Conservation (phyloP, 495 filamentous ascomycete species). For the Cercophora newfieldiana region DNA sequence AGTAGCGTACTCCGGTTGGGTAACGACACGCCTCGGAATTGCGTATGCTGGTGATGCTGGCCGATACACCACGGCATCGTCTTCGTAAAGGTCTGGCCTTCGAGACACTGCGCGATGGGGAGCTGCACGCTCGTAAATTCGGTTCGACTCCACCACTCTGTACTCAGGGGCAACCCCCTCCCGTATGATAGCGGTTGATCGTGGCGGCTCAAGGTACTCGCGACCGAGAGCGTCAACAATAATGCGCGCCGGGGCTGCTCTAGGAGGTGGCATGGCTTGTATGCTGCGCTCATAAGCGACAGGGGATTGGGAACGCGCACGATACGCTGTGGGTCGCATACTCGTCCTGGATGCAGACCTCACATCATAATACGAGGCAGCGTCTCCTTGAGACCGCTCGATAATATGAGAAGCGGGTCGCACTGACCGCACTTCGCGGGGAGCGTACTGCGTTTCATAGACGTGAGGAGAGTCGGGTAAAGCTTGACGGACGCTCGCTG, state of each 20-base stretch:
- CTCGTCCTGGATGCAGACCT: conserved; percentile 41
- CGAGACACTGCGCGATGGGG: conserved; percentile 54
- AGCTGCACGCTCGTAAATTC: conserved; percentile 46
- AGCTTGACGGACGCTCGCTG: conserved; percentile 48
- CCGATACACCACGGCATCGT: conserved; percentile 48
- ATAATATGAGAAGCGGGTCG: conserved; percentile 64
- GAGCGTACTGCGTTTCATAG: conserved; percentile 46
- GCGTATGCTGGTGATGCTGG: conserved; percentile 40
- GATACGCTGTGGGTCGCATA: conserved; percentile 46
- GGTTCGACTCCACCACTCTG: conserved; percentile 43
- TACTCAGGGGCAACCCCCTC: conserved; percentile 45
- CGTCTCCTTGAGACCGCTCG: conserved; percentile 39
- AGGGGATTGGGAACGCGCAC: conserved; percentile 61
- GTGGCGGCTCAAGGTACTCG: conserved; percentile 64
- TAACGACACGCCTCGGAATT: conserved; percentile 50
- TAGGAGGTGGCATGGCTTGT: conserved; percentile 57
- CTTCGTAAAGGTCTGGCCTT: conserved; percentile 48
- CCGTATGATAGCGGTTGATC: conserved; percentile 42
- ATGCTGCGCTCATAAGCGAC: conserved; percentile 51
- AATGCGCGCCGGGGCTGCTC: conserved; percentile 57
- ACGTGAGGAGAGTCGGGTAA: conserved; percentile 49
- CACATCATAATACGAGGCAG: conserved; percentile 57
- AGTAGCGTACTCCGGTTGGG: conserved; percentile 52
- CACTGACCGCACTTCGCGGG: conserved; percentile 46
- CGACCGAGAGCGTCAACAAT: conserved; percentile 71